Percentiles rank a stretch among this genome's conserved stretches.
phyloP scores from a whole-genome alignment of 2,329 filamentous ascomycete genomes.

The Talaromyces atroroseus region DNA sequence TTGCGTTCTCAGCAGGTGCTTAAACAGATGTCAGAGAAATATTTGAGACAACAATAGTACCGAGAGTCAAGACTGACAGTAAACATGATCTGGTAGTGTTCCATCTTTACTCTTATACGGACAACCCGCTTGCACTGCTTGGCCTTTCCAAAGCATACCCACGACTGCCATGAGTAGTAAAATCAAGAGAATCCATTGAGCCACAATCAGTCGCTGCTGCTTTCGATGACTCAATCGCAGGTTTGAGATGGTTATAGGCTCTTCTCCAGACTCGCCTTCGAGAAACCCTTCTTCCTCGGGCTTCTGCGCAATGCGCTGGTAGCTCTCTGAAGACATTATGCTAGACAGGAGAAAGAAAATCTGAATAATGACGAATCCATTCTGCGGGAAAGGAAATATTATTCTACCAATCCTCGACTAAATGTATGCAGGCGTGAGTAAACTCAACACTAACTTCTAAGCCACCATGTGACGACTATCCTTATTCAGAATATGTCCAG shows the following conservation, averaged over 20 bases:
- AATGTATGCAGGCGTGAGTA: too few relatives aligned
- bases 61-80: neutral
- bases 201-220: neutral
- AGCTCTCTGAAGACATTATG: neutral
- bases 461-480: too few relatives aligned
- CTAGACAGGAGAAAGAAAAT: neutral
- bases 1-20: neutral
- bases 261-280: neutral
- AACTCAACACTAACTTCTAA: too few relatives aligned
- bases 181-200: neutral
- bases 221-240: neutral
- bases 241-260: neutral
- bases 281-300: constrained; percentile 5
- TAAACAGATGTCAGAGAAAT: neutral
- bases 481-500: too few relatives aligned
- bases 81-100: neutral
- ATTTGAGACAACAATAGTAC: neutral
- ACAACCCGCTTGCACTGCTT: neutral
- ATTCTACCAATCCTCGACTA: neutral
- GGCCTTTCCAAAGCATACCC: neutral
- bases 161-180: neutral
- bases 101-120: constrained; percentile 1
- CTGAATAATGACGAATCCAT: neutral
- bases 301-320: neutral
- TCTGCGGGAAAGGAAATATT: neutral